Conservation (phyloP, 1,284 basidiomycete species). For the Xerocomus nothofagi region DNA sequence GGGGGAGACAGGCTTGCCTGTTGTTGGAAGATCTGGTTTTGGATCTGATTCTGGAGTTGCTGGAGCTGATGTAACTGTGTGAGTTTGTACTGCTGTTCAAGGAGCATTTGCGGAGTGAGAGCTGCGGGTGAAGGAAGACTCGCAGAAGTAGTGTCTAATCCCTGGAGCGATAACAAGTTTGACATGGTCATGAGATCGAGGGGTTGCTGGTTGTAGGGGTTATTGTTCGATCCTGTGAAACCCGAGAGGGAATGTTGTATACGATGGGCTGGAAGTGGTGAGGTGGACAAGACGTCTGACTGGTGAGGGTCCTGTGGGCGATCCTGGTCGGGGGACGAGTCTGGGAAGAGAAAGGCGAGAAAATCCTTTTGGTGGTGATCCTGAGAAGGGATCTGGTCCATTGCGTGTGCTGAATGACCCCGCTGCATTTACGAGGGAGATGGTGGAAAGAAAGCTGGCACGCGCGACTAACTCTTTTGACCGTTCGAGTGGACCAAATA, state of each 20-base stretch:
- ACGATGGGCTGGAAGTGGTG: constrained; percentile 16
- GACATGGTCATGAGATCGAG: constrained; percentile 49
- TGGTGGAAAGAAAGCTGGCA: constrained; percentile 16
- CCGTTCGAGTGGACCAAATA: no score
- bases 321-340: constrained; percentile 26
- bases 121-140: constrained; percentile 19
- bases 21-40: constrained; percentile 82
- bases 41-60: constrained; percentile 78
- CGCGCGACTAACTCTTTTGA: constrained; percentile 8
- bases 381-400: constrained; percentile 33
- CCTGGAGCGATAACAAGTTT: constrained; percentile 48
- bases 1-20: constrained; percentile 51
- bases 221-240: constrained; percentile 21
- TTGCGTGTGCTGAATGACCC: not conserved
- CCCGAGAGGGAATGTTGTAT: constrained; percentile 15
- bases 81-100: constrained; percentile 69
- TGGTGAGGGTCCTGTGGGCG: constrained; percentile 25
- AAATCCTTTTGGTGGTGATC: constrained; percentile 44
- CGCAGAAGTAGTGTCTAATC: constrained; percentile 31
- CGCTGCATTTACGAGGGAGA: not conserved
- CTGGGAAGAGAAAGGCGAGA: constrained; percentile 43
- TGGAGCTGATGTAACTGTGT: constrained; percentile 74
- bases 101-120: constrained; percentile 42
- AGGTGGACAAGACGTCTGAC: constrained; percentile 10
- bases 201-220: constrained; percentile 25